Conservation (phyloP, 768 basidiomycete species). For the Termitomyces titanicus region DNA sequence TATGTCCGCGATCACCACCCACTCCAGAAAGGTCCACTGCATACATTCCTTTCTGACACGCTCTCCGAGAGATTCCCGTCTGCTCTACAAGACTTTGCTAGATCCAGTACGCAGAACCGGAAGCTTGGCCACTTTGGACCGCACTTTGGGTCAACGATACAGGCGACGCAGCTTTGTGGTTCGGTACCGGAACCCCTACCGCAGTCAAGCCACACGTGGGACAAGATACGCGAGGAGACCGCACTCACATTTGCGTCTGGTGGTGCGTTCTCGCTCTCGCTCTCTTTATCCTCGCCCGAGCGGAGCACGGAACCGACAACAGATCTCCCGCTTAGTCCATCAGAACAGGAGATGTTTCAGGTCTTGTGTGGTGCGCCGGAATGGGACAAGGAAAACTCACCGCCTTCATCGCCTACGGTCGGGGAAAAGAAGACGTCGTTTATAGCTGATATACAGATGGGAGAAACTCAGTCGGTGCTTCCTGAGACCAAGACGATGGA, state of each 20-base stretch:
- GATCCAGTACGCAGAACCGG: slow-evolving; percentile 42
- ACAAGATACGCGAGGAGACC: slow-evolving; percentile 4
- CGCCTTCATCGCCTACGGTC: slow-evolving; percentile 11
- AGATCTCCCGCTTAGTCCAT: slow-evolving; percentile 61
- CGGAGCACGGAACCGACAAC: background rate
- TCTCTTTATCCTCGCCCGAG: slow-evolving; percentile 10
- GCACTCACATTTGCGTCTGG: background rate
- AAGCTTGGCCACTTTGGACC: slow-evolving; percentile 59
- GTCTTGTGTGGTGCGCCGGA: slow-evolving; percentile 58
- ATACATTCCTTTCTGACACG: slow-evolving; percentile 58
- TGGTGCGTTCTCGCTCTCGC: slow-evolving; percentile 10
- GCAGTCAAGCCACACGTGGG: slow-evolving; percentile 8
- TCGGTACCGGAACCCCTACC: slow-evolving; percentile 2
- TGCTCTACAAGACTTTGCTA: slow-evolving; percentile 56
- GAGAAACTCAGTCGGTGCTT: background rate
- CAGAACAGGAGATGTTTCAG: slow-evolving; percentile 69
- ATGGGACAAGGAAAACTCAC: slow-evolving; percentile 39
- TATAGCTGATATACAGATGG: background rate
- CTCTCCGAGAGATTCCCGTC: slow-evolving; percentile 62
- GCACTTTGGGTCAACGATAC: slow-evolving; percentile 52
- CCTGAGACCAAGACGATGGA: background rate
- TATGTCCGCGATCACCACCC: slow-evolving; percentile 49
- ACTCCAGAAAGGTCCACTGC: slow-evolving; percentile 31
- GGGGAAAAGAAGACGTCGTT: slow-evolving; percentile 10
- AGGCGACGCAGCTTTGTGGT: slow-evolving; percentile 30